Percentiles rank a stretch among this genome's conserved stretches.
phyloP scores from a whole-genome alignment of 768 basidiomycete species.

The Xanthoconium purpureum region DNA sequence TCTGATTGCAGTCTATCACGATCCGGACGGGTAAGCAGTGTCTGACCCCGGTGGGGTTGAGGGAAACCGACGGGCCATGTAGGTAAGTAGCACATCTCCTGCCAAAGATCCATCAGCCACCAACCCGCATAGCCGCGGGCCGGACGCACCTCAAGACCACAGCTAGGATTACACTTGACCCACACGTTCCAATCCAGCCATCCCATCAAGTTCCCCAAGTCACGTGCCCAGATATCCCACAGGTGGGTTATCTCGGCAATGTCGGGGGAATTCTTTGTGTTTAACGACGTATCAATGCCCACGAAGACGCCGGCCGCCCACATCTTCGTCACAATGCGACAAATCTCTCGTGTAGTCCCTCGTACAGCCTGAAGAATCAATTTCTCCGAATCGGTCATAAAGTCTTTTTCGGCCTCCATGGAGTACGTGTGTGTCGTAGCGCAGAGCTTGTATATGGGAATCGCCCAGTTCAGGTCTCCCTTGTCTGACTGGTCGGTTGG shows the following conservation, averaged over 20 bases:
- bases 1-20: not conserved
- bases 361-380: slow-evolving; percentile 27
- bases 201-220: slow-evolving; percentile 37
- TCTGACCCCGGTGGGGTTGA: not conserved
- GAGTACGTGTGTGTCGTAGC: slow-evolving; percentile 26
- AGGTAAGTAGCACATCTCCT: slow-evolving; percentile 31
- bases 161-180: slow-evolving; percentile 46
- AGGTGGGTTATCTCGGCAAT: slow-evolving; percentile 6
- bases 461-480: slow-evolving; percentile 25
- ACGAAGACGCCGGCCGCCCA: slow-evolving; percentile 42
- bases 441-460: slow-evolving; percentile 31
- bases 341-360: slow-evolving; percentile 45
- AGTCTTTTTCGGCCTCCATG: not conserved
- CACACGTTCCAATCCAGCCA: slow-evolving; percentile 57
- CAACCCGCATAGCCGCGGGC: not conserved
- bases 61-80: slow-evolving; percentile 24
- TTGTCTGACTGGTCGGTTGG: slow-evolving; percentile 2
- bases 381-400: slow-evolving; percentile 30
- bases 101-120: not conserved
- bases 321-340: slow-evolving; percentile 42
- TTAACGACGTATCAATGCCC: slow-evolving; percentile 15
- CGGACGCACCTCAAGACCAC: slow-evolving; percentile 42
- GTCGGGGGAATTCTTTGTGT: not conserved
- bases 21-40: not conserved
- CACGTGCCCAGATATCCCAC: slow-evolving; percentile 34